Conservation (phyloP, 202 grass and related monocot species). For the Panicum hallii region DNA sequence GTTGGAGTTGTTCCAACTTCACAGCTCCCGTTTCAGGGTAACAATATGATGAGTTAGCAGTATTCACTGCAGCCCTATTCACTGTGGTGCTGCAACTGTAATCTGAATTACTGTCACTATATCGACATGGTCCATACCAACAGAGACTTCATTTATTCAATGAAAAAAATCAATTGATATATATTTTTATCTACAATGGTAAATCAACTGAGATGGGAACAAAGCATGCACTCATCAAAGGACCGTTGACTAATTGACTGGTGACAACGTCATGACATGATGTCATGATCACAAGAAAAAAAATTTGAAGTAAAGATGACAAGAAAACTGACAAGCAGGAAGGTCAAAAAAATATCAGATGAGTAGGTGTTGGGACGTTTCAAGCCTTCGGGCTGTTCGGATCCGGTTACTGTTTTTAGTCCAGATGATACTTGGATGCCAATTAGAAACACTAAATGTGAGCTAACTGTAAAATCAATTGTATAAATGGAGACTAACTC, state of each 20-base stretch:
- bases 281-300: too few relatives aligned
- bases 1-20: neutral
- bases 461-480: too few relatives aligned
- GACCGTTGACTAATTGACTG: neutral
- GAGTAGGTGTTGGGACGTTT: too few relatives aligned
- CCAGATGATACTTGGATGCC: too few relatives aligned
- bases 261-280: neutral
- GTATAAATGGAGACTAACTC: too few relatives aligned
- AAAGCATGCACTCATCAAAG: too few relatives aligned
- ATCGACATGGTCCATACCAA: neutral
- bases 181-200: neutral
- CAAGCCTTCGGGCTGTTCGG: too few relatives aligned
- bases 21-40: neutral
- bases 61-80: neutral
- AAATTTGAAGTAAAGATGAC: too few relatives aligned
- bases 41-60: neutral
- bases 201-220: neutral
- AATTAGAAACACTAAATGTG: too few relatives aligned
- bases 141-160: neutral
- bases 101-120: neutral
- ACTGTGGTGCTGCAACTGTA: neutral
- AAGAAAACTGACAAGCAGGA: too few relatives aligned
- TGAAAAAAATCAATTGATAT: neutral
- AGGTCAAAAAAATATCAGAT: too few relatives aligned
- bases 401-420: too few relatives aligned